phyloP scores from a whole-genome alignment of 2,329 filamentous ascomycete genomes.

The Botrytis pseudocinerea region DNA sequence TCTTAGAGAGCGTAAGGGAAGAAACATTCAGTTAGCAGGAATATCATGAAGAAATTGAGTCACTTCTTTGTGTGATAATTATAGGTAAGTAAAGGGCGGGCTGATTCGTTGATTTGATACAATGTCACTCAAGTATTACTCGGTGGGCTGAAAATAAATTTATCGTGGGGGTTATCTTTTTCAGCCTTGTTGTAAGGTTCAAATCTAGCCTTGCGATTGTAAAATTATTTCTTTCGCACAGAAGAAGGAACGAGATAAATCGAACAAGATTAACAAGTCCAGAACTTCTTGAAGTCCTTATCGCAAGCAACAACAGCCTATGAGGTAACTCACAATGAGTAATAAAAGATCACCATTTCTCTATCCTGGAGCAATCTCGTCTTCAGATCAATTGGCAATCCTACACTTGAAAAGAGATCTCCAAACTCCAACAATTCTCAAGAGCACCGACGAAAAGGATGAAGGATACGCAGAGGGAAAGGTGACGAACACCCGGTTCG shows the following conservation, averaged over 20 bases:
- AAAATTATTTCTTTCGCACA: slow-evolving; percentile 19
- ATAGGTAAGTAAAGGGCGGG: slow-evolving; percentile 1
- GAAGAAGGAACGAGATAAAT: slow-evolving; percentile 13
- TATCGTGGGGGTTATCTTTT: neutral
- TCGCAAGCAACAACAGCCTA: slow-evolving; percentile 4
- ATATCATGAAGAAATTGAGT: slow-evolving; percentile 23
- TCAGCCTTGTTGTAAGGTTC: slow-evolving; percentile 7
- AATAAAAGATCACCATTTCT: slow-evolving; percentile 72
- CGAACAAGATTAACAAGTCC: slow-evolving; percentile 11
- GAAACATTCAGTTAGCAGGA: slow-evolving; percentile 27
- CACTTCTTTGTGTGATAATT: slow-evolving; percentile 23
- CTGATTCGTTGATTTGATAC: slow-evolving; percentile 3
- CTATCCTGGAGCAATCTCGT: slow-evolving; percentile 63
- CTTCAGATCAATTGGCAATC: slow-evolving; percentile 70
- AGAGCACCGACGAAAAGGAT: slow-evolving; percentile 59
- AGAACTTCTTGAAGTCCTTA: slow-evolving; percentile 16
- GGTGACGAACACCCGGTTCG: slow-evolving; percentile 89
- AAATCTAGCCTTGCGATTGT: neutral
- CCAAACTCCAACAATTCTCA: slow-evolving; percentile 72
- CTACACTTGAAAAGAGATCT: slow-evolving; percentile 87
- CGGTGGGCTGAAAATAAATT: slow-evolving; percentile 7
- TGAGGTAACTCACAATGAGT: slow-evolving; percentile 31
- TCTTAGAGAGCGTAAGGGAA: slow-evolving; percentile 22
- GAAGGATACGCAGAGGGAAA: slow-evolving; percentile 75
- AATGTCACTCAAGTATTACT: neutral